phyloP scores from a whole-genome alignment of 768 basidiomycete species.

The Tulasnella sp. region DNA sequence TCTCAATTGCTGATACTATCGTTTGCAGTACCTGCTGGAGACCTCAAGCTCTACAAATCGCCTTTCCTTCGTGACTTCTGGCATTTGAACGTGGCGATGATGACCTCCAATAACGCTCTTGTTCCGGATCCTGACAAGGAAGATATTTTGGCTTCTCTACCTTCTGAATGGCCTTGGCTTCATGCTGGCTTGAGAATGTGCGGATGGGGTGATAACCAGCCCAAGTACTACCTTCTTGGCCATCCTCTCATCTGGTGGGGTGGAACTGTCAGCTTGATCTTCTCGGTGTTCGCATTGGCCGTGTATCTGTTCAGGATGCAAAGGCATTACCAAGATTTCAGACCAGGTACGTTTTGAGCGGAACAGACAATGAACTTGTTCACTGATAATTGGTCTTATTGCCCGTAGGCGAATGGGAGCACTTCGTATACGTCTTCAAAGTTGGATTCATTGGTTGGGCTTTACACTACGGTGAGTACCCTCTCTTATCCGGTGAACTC shows the following conservation, averaged over 20 bases:
- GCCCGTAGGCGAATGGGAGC: constrained; percentile 72
- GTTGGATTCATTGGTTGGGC: constrained; percentile 85
- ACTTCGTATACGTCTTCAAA: constrained; percentile 86
- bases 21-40: constrained; percentile 62
- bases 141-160: constrained; percentile 88
- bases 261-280: constrained; percentile 49
- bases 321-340: constrained; percentile 85
- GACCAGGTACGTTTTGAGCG: constrained; percentile 45
- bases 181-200: constrained; percentile 91
- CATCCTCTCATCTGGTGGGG: constrained; percentile 93
- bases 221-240: constrained; percentile 88
- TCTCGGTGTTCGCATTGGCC: constrained; percentile 39
- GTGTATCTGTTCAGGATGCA: constrained; percentile 73
- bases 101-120: constrained; percentile 98
- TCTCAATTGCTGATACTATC: constrained; percentile 6
- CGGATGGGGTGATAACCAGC: constrained; percentile 77
- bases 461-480: constrained; percentile 67
- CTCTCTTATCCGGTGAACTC: neutral
- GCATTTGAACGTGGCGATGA: constrained; percentile 99
- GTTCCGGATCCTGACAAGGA: constrained; percentile 97
- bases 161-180: constrained; percentile 88
- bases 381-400: constrained; percentile 4
- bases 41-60: constrained; percentile 73
- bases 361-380: neutral
- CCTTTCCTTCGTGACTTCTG: constrained; percentile 95